Evolutionary conservation across 371 early-diverging fungal species (phyloP).

Genomic region (Circinella umbellata): DNA sequence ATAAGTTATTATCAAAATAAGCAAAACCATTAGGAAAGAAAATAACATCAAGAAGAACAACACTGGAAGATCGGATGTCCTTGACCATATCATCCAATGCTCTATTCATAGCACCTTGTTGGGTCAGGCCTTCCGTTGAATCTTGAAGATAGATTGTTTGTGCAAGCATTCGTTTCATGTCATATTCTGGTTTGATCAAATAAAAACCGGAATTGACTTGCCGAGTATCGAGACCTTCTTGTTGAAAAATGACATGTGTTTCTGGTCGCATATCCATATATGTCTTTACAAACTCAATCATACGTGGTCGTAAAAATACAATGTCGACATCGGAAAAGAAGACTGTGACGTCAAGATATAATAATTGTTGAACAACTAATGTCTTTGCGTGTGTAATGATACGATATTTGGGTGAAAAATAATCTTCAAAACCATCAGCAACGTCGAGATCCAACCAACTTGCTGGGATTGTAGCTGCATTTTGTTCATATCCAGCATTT

Average conservation of each 20-base stretch:
- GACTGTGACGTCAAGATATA: constrained; percentile 42
- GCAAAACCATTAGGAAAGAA: constrained; percentile 49
- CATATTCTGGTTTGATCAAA: constrained; percentile 39
- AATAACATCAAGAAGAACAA: constrained; percentile 42
- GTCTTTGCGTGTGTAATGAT: constrained; percentile 37
- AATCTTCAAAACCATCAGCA: constrained; percentile 21
- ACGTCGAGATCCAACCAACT: constrained; percentile 31
- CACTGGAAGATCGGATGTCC: constrained; percentile 34
- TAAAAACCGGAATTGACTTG: constrained; percentile 46
- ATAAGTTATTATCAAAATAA: constrained; percentile 38
- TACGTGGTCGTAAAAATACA: constrained; percentile 41
- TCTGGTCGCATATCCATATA: constrained; percentile 33
- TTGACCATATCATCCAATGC: constrained; percentile 31
- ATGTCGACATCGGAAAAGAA: constrained; percentile 50
- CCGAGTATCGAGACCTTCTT: constrained; percentile 39
- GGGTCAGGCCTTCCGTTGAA: constrained; percentile 30
- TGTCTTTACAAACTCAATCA: constrained; percentile 36
- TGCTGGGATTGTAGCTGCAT: constrained; percentile 25
- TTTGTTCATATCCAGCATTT: constrained; percentile 26
- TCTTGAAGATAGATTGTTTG: constrained; percentile 46
- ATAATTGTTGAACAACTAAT: constrained; percentile 43
- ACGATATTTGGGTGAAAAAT: constrained; percentile 12
- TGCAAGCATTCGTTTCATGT: constrained; percentile 40
- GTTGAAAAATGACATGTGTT: constrained; percentile 46
- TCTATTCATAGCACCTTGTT: constrained; percentile 48